phyloP scores from a whole-genome alignment of 1,284 basidiomycete species.

The Microbotryum intermedium region DNA sequence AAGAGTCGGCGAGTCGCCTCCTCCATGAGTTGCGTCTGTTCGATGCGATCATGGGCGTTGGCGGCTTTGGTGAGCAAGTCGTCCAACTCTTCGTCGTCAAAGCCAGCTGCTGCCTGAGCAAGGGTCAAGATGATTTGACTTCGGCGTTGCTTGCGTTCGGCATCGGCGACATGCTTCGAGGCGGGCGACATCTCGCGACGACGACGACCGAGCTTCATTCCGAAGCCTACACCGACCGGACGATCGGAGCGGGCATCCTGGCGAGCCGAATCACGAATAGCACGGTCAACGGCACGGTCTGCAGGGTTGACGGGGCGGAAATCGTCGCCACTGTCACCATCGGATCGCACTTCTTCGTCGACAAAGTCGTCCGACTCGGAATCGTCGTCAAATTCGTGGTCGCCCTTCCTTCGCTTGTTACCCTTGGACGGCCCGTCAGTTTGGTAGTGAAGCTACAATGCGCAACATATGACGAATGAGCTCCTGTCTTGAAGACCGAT shows the following conservation, averaged over 20 bases:
- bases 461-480: not conserved
- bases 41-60: not conserved
- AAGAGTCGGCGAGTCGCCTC: not conserved
- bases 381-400: too few species aligned
- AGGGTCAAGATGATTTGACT: not conserved
- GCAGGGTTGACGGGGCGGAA: not conserved
- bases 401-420: not conserved
- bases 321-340: not conserved
- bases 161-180: not conserved
- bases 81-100: not conserved
- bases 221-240: not conserved
- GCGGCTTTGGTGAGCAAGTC: not conserved
- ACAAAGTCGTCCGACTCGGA: too few species aligned
- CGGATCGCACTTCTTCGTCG: too few species aligned
- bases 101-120: not conserved
- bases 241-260: not conserved
- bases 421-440: not conserved
- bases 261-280: conserved; percentile 5
- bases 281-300: not conserved
- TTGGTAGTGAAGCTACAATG: conserved; percentile 11
- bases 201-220: too few species aligned
- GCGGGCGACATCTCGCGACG: not conserved
- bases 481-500: too few species aligned
- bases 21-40: not conserved
- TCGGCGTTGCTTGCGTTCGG: not conserved